Percentiles rank a stretch among this genome's conserved stretches.
Conservation (phyloP, 768 basidiomycete genomes). For the Coprinopsis marcescibilis region DNA sequence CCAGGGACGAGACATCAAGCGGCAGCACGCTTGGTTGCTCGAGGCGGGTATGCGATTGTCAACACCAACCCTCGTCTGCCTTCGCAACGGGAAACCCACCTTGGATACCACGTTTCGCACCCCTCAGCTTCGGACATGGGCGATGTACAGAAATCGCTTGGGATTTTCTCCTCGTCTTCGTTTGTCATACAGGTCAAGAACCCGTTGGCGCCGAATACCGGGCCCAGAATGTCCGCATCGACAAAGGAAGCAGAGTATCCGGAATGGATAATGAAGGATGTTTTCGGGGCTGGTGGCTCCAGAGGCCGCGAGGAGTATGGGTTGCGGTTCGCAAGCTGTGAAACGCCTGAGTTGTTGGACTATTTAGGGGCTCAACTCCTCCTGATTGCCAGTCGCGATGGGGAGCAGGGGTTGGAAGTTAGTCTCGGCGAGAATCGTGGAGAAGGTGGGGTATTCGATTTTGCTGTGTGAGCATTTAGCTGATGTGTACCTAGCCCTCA, state of each 20-base stretch:
- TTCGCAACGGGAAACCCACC: constrained; percentile 44
- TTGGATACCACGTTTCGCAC: constrained; percentile 57
- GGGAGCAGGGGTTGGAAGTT: constrained; percentile 40
- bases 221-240: constrained; percentile 23
- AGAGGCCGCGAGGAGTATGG: constrained; percentile 43
- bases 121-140: constrained; percentile 38
- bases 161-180: constrained; percentile 45
- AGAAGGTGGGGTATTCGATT: constrained; percentile 30
- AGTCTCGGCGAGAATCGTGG: constrained; percentile 50
- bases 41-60: constrained; percentile 57
- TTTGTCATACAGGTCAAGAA: constrained; percentile 62
- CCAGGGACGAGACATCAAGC: constrained; percentile 48
- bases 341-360: constrained; percentile 47
- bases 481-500: constrained; percentile 27
- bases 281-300: constrained; percentile 36
- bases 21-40: constrained; percentile 46
- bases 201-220: constrained; percentile 40
- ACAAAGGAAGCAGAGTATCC: constrained; percentile 41
- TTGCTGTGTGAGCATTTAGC: not conserved
- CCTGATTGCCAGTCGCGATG: constrained; percentile 46
- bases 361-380: constrained; percentile 49
- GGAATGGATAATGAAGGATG: constrained; percentile 36
- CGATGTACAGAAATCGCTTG: constrained; percentile 50
- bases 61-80: constrained; percentile 39
- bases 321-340: constrained; percentile 45